These are phyloP conservation scores for Aureobasidium sp. DNA, from an alignment of 2,329 filamentous ascomycete genomes.

Conservation along the genomic window DNA sequence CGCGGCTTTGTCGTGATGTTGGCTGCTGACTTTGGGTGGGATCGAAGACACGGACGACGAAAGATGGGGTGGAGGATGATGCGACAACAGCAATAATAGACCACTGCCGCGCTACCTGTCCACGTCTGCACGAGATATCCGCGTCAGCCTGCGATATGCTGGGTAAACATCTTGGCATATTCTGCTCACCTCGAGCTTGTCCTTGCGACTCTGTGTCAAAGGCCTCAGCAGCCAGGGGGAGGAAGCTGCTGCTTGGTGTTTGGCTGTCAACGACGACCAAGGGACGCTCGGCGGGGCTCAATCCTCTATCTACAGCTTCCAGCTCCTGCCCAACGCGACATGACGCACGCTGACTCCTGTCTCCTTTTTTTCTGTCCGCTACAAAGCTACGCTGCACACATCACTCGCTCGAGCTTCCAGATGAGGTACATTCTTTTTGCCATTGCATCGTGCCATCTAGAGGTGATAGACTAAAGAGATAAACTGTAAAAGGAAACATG, in stretches of 20 bases:
- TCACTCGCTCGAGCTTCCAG: not conserved
- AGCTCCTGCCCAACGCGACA: not conserved
- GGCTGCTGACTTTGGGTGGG: not conserved
- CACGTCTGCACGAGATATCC: not conserved
- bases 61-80: not conserved
- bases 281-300: not conserved
- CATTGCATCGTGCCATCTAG: conserved; percentile 10
- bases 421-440: conserved; percentile 7
- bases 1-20: not conserved
- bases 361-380: too few relatives aligned
- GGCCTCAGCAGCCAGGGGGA: not conserved
- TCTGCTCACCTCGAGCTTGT: not conserved
- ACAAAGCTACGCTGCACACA: not conserved
- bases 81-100: not conserved
- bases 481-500: conserved; percentile 4
- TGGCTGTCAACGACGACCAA: not conserved
- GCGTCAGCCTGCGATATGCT: not conserved
- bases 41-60: not conserved
- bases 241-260: not conserved
- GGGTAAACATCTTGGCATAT: not conserved
- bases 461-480: not conserved
- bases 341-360: not conserved
- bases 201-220: not conserved
- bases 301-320: not conserved
- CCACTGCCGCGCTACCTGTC: not conserved